Evolutionary conservation across 2,329 filamentous ascomycete genomes (phyloP).

Genomic region (Septoria linicola): DNA sequence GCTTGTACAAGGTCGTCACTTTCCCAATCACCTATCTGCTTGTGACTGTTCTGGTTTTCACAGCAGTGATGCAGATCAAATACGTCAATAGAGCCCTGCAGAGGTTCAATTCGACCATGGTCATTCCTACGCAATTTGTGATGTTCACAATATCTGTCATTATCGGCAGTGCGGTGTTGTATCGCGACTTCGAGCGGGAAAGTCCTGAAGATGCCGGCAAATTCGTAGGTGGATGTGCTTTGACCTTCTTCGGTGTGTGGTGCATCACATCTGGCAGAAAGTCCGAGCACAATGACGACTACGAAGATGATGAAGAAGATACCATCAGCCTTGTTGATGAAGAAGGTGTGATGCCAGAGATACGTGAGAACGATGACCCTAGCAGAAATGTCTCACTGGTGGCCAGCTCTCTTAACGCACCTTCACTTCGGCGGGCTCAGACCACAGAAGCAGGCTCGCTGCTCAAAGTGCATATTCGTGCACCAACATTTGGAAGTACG

Average conservation of each 20-base stretch:
- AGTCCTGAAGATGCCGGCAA: slow-evolving; percentile 71
- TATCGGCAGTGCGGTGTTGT: slow-evolving; percentile 86
- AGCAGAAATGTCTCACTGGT: slow-evolving; percentile 17
- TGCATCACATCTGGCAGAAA: slow-evolving; percentile 84
- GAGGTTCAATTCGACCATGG: slow-evolving; percentile 93
- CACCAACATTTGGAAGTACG: slow-evolving; percentile 15
- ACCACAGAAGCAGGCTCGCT: slow-evolving; percentile 15
- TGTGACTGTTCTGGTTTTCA: slow-evolving; percentile 73
- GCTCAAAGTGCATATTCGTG: slow-evolving; percentile 8
- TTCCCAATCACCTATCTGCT: slow-evolving; percentile 90
- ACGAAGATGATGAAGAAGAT: slow-evolving; percentile 41
- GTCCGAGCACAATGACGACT: slow-evolving; percentile 55
- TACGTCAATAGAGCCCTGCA: slow-evolving; percentile 91
- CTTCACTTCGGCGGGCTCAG: slow-evolving; percentile 19
- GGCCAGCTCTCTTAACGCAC: slow-evolving; percentile 18
- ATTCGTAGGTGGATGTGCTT: slow-evolving; percentile 82
- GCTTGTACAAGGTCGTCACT: slow-evolving; percentile 80
- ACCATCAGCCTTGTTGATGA: slow-evolving; percentile 45
- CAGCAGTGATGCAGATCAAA: slow-evolving; percentile 93
- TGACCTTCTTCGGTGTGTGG: slow-evolving; percentile 97
- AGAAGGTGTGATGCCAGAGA: slow-evolving; percentile 35
- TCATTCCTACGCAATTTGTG: slow-evolving; percentile 97
- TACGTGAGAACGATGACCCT: slow-evolving; percentile 27
- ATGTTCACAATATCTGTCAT: slow-evolving; percentile 96
- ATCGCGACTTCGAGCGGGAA: slow-evolving; percentile 89